Evolutionary conservation across 306 rosid species (phyloP).

Genomic region (Coriaria nepalensis): DNA sequence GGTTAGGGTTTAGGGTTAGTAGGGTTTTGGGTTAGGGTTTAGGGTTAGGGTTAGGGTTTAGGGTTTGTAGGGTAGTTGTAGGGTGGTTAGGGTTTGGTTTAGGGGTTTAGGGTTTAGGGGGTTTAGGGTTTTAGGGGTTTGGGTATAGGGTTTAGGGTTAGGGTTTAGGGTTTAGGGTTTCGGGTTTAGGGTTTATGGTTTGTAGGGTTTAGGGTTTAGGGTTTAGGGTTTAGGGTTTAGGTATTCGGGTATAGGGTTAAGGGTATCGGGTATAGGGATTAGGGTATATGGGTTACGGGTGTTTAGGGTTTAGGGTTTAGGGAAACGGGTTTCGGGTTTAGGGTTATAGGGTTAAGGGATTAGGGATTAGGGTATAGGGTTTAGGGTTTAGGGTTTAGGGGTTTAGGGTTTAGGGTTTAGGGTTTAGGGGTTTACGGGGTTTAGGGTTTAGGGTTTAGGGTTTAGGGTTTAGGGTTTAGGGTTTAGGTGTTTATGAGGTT

Average conservation of each 20-base stretch:
- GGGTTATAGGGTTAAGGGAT: not conserved
- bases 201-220: slow-evolving; percentile 6
- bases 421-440: too few species aligned
- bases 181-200: slow-evolving; percentile 6
- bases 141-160: not conserved
- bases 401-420: not conserved
- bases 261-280: not conserved
- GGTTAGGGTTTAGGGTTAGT: not conserved
- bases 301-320: not conserved
- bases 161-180: slow-evolving; percentile 5
- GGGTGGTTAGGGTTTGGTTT: not conserved
- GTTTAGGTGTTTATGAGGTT: too few species aligned
- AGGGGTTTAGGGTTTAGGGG: slow-evolving; percentile 1
- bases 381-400: not conserved
- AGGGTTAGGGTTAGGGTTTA: not conserved
- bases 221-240: not conserved
- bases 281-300: not conserved
- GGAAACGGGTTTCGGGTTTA: not conserved
- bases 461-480: too few species aligned
- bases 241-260: not conserved
- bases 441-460: too few species aligned
- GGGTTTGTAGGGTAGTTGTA: not conserved
- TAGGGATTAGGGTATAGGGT: slow-evolving; percentile 1
- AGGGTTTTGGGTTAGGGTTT: not conserved
- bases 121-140: not conserved